phyloP scores from a whole-genome alignment of 805 yeast species.

The Clavispora santaluciae region DNA sequence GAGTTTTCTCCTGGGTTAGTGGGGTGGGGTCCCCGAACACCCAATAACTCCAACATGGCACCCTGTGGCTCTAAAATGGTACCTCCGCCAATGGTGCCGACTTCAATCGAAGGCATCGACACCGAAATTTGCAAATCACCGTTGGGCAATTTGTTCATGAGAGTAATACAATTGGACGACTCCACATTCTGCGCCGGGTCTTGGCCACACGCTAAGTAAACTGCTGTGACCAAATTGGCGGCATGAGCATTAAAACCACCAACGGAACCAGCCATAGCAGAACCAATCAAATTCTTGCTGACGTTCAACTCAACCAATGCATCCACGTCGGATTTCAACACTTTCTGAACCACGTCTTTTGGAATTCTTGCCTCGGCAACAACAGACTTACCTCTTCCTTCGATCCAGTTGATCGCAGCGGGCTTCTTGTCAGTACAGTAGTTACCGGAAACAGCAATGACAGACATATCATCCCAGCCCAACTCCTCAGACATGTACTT shows the following conservation, averaged over 20 bases:
- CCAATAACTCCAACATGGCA: constrained; percentile 89
- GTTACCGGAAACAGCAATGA: constrained; percentile 92
- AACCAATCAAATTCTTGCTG: constrained; percentile 86
- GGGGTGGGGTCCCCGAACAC: constrained; percentile 94
- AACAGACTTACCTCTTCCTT: constrained; percentile 97
- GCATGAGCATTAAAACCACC: constrained; percentile 99
- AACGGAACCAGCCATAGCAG: constrained; percentile 97
- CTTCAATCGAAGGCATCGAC: constrained; percentile 99
- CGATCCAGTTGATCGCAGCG: constrained; percentile 98
- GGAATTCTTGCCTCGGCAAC: constrained; percentile 96
- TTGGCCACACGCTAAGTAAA: constrained; percentile 93
- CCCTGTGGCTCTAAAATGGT: constrained; percentile 96
- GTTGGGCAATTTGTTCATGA: constrained; percentile 69
- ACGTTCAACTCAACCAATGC: constrained; percentile 88
- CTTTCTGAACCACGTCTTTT: constrained; percentile 68
- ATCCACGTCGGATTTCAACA: constrained; percentile 86
- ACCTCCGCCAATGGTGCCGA: constrained; percentile 99
- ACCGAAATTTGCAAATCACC: constrained; percentile 83
- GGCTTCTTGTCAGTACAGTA: constrained; percentile 97
- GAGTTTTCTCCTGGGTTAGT: constrained; percentile 93
- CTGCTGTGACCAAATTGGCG: constrained; percentile 92
- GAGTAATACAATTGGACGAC: constrained; percentile 93
- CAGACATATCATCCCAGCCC: constrained; percentile 92
- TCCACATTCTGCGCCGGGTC: constrained; percentile 99
- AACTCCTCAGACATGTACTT: constrained; percentile 79